A percentile compares a stretch with the other conserved stretches of the same genome.
These are phyloP conservation scores for Vaccinium corymbosum DNA, from an alignment of 148 eudicot species.

Conservation along the genomic window DNA sequence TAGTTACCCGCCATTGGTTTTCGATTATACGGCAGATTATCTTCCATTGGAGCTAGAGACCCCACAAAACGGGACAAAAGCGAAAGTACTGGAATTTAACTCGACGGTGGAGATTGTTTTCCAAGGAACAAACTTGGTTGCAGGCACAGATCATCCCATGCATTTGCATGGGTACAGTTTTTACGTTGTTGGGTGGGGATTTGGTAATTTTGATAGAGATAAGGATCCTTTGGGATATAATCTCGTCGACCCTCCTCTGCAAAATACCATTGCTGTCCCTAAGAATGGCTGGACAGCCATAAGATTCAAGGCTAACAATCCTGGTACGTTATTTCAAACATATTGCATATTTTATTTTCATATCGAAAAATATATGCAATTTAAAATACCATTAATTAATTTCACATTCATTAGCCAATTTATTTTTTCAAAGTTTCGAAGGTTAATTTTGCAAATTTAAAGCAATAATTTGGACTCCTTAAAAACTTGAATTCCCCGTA, in stretches of 20 bases:
- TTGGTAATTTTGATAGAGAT: conserved; percentile 18
- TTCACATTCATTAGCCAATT: too few species aligned
- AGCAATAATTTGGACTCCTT: background rate
- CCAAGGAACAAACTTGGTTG: conserved; percentile 17
- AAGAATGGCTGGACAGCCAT: conserved; percentile 22
- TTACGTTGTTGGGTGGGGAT: conserved; percentile 19
- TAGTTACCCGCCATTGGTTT: conserved; percentile 6
- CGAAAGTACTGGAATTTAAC: conserved; percentile 16
- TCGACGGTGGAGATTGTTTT: conserved; percentile 21
- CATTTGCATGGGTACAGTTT: conserved; percentile 27
- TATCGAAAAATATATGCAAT: too few species aligned
- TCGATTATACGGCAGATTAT: conserved; percentile 11
- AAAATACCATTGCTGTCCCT: conserved; percentile 20
- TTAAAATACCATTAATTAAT: too few species aligned
- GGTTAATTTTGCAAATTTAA: too few species aligned
- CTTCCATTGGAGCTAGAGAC: background rate
- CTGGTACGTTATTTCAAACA: background rate
- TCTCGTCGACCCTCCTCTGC: conserved; percentile 17
- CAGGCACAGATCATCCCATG: conserved; percentile 22
- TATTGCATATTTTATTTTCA: background rate
- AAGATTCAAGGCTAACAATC: conserved; percentile 16
- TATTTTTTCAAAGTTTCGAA: too few species aligned
- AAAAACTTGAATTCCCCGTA: background rate
- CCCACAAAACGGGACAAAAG: background rate
- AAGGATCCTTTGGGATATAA: conserved; percentile 19